Percentiles rank a stretch among this genome's conserved stretches.
Conservation (phyloP, 805 yeast genomes). For the fission yeast (Schizosaccharomyces pombe) region ASM294v3 CU329670.1:2021001-2021500, state of each 20-base stretch:
- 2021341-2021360: constrained; percentile 10
- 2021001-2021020: too few species aligned
- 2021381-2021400: constrained; percentile 7
- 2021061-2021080: too few species aligned
- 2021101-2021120: too few species aligned
- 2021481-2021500: constrained; percentile 7
- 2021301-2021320: background rate
- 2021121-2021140: too few species aligned
- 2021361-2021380: constrained; percentile 11
- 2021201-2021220: background rate
- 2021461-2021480: constrained; percentile 9
- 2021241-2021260: background rate
- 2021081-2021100: too few species aligned
- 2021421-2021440: constrained; percentile 7
- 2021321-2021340: background rate
- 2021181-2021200: too few species aligned
- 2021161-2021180: too few species aligned
- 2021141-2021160: too few species aligned
- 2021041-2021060: too few species aligned
- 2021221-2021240: background rate
- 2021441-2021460: constrained; percentile 6
- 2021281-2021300: background rate
- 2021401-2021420: constrained; percentile 7
- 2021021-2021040: too few species aligned
- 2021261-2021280: background rate